Evolutionary conservation across 2,329 filamentous ascomycete genomes (phyloP).

Genomic region (Fusarium veterinarium): DNA sequence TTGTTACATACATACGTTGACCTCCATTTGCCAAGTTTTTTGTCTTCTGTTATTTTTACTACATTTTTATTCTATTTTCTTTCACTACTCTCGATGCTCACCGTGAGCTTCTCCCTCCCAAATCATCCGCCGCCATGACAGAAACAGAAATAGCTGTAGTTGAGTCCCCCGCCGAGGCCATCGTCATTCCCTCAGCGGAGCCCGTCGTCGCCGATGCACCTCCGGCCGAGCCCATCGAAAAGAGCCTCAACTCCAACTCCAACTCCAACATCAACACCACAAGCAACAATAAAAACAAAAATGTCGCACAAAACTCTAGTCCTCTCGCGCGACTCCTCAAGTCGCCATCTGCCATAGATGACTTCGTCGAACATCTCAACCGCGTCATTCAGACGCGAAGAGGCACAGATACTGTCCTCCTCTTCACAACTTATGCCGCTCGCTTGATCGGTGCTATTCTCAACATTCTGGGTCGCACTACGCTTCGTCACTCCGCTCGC

Average conservation of each 20-base stretch:
- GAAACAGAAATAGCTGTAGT: conserved; percentile 42
- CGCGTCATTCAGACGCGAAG: conserved; percentile 75
- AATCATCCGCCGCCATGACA: conserved; percentile 38
- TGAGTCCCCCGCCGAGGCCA: conserved; percentile 41
- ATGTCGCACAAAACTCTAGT: neutral
- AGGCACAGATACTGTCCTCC: conserved; percentile 77
- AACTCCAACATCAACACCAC: neutral
- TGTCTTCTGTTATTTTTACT: neutral
- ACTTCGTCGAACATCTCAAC: conserved; percentile 66
- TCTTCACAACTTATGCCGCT: conserved; percentile 75
- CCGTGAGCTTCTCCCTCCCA: conserved; percentile 30
- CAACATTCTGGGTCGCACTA: conserved; percentile 64
- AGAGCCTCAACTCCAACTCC: conserved; percentile 9
- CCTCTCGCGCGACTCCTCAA: conserved; percentile 31
- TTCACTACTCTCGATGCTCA: conserved; percentile 23
- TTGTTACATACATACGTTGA: neutral
- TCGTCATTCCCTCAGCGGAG: conserved; percentile 41
- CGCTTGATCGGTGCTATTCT: conserved; percentile 66
- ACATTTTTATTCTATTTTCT: neutral
- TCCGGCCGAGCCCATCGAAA: conserved; percentile 29
- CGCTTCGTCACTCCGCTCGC: conserved; percentile 64
- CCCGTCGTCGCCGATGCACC: conserved; percentile 33
- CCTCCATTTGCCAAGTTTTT: conserved; percentile 9
- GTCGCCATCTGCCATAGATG: conserved; percentile 54
- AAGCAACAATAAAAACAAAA: neutral